Evolutionary conservation across 495 filamentous ascomycete genomes (phyloP), one percentile per base, ranked within the genome.

Genomic region (Neurospora sp.): DNA sequence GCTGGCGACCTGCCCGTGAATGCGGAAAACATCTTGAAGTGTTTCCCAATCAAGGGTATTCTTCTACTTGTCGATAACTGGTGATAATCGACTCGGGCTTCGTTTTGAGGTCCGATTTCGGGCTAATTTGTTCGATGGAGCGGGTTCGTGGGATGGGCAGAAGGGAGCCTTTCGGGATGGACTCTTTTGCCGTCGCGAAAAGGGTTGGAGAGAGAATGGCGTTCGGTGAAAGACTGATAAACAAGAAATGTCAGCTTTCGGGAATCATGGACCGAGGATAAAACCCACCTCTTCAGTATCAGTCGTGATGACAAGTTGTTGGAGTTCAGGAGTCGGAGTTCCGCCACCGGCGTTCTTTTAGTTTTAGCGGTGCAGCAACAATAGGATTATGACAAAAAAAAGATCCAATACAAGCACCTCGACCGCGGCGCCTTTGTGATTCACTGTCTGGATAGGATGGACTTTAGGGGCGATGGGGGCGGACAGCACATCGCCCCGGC

Each of bases 1-100:
- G 68, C 75, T 7, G 74, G 68, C 20, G 72, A 72, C 53, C 27
- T 65, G 53, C 53, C 53, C 53, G 53, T 65, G 53, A 65, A 65
- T 65, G 53, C 27, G 27, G 53, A 65, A 65, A 65, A 65, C 53
- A 65, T 65, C 2, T 3, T 16, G 5, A 31, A 37, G 3, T 18
- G 14, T 18, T 37, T 35, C 53, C 53, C 14, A 65, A 65, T 8
- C 53, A 18, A 65, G 4, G 47, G 12, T 7, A 1, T 14, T 35
- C 31, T 14, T 31, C 27, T 6, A 14, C 14, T 35, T 18, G 53
- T 65, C 6, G 53, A 65, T 8, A 18, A 16, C 1, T 35, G 27
- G 2, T 8, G 20, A 61, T 35, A 35, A 18, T 65, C 22, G 3
- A 35, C 6, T 65, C 14, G 53, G 53, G 53, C 14, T 65, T 65